These are phyloP conservation scores for Chaetomiaceae sp. DNA, from an alignment of 2,329 filamentous ascomycete genomes.

Conservation along the genomic window DNA sequence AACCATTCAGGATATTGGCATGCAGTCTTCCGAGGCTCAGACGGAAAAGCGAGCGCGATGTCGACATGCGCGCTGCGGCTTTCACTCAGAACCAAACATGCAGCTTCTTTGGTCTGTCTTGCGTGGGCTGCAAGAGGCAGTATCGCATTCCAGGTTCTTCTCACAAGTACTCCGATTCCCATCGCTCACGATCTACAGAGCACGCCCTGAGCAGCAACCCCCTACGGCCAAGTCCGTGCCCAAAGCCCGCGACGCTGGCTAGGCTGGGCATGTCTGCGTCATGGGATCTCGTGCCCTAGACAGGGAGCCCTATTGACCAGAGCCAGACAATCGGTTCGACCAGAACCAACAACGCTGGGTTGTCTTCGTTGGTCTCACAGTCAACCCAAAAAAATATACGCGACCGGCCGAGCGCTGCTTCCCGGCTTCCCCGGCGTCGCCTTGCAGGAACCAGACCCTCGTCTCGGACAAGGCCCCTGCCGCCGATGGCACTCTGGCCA, in stretches of 20 bases:
- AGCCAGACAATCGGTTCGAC: slow-evolving; percentile 2
- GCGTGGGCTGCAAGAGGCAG: not conserved
- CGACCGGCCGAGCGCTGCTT: not conserved
- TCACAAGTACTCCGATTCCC: too few species aligned
- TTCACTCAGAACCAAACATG: slow-evolving; percentile 19
- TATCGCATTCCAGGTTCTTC: too few species aligned
- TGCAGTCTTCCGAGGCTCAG: too few species aligned
- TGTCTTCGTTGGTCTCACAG: not conserved
- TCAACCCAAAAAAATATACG: not conserved
- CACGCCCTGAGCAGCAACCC: too few species aligned
- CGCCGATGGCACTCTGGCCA: not conserved
- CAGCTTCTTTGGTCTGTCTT: slow-evolving; percentile 2
- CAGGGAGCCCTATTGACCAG: too few species aligned
- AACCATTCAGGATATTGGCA: too few species aligned
- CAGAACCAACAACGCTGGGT: too few species aligned
- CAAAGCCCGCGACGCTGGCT: too few species aligned
- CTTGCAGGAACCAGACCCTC: not conserved
- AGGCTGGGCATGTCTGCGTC: not conserved
- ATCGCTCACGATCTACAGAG: too few species aligned
- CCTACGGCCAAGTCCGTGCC: not conserved
- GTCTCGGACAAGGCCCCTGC: not conserved
- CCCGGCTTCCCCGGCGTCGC: not conserved
- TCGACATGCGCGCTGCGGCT: not conserved
- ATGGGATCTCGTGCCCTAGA: not conserved
- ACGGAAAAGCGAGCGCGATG: not conserved